Base-by-base conservation (phyloP, 1,284 basidiomycete species). In the Pterula multifida region DNA sequence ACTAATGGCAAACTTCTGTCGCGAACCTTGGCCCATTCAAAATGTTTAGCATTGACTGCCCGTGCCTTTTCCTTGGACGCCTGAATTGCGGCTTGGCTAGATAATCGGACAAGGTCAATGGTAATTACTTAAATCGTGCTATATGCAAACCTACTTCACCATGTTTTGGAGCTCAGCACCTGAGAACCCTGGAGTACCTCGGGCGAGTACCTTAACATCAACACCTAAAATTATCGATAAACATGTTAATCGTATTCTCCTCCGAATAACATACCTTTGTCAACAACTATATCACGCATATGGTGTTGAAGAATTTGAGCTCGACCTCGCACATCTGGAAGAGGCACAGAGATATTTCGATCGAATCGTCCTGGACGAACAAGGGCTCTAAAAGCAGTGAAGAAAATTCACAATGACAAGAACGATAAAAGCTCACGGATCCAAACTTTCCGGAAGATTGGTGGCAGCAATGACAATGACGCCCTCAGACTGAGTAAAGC, bases 281-380 rank as follows among this genome's bases (percentile, higher is more conserved):
- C 77, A 49, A 78, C 76, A 6, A 75, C 72, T 26, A 96, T 81
- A 52, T 81, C 81, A 55, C 76, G 76, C 85, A 95, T 88, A 64
- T 96, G 90, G 62, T 95, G 91, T 57, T 79, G 76, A 26, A 97
- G 67, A 54, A 97, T 95, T 60, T 92, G 90, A 24, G 89, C 78
- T 51, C 93, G 83, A 11, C 93, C 85, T 51, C 83, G 78, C 39
- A 96, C 76, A 64, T 97, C 93, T 21, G 90, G 90, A 47, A 93
- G 71, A 28, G 90, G 90, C 15, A 93, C 89, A n/a, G 81, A 79
- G 57, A 95, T 87, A 60, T 85, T 84, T 58, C 90, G 81, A 67
- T 97, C 93, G 64, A 97, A 97, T 48, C 93, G 83, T 55, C 93
- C 93, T 28, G 93, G 93, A 58, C 93, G 85, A 36, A 93, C 85